Base-by-base conservation (phyloP, 2,329 filamentous ascomycete genomes). In the Venturia aucupariae region DNA sequence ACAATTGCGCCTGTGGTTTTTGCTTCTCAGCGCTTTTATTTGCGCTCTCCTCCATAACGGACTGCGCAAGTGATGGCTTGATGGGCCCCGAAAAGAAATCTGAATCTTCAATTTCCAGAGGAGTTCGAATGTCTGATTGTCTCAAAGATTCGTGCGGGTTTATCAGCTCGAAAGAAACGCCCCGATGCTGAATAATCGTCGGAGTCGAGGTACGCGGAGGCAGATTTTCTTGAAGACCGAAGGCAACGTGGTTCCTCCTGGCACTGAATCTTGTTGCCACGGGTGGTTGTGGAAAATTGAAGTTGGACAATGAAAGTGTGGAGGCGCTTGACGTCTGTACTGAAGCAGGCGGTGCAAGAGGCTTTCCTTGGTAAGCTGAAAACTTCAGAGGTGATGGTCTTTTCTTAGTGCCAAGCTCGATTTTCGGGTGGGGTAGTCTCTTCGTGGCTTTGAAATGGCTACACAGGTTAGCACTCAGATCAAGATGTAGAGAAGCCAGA, bases 361-460 rank as follows among this genome's bases (percentile, higher is more conserved):
- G 39, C 24, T 64, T 51, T 27, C n/a, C 51, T 39, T 30, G 42
- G 57, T 48, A 46, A 22, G 54, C 24, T 51, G 63, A 4, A 35
- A 60, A 61, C 6, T 41, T 22, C 11, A 46, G 22, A 35, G 57
- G 63, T 1, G 44, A 38, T 17, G 41, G 63, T 24, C 41, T 55
- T 19, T 55, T 27, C 57, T 38, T 61, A 13, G 10, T 44, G 48
- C 27, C 30, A 6, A 57, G 51, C 27, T 57, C 35, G 7, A 5
- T 22, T 5, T 48, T 17, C 7, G 63, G 63, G 11, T 42, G 54
- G 8, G 63, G 63, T 4, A 64, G 63, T 15, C 57, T 39, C 39
- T 61, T 60, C 39, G 62, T 63, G 22, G 63, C 11, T 15, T 64
- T 64, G 63, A 64, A 64, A 17, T 59, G 62, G 13, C 63, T 48